Percentiles rank a stretch among this genome's conserved stretches.
These are phyloP conservation scores for Citrus sp. DNA, from an alignment of 345 rosid genomes.

Conservation along the genomic window DNA sequence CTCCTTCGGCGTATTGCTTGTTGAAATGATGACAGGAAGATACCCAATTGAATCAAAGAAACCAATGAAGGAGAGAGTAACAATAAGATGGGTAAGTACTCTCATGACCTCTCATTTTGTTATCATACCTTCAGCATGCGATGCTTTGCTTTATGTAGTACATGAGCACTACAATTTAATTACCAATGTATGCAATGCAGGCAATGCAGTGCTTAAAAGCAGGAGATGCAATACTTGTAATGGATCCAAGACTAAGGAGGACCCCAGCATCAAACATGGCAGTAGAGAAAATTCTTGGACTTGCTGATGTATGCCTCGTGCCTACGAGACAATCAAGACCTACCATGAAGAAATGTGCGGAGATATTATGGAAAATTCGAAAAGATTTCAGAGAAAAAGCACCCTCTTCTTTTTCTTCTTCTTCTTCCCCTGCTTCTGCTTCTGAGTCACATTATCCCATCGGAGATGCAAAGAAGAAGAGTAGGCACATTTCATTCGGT, in stretches of 20 bases:
- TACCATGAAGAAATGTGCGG: constrained; percentile 67
- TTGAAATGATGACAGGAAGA: constrained; percentile 73
- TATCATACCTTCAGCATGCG: background rate
- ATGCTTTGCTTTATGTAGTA: background rate
- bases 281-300: constrained; percentile 53
- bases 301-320: constrained; percentile 64
- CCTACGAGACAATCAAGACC: constrained; percentile 61
- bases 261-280: constrained; percentile 58
- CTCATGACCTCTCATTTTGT: background rate
- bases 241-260: constrained; percentile 75
- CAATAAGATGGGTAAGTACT: constrained; percentile 64
- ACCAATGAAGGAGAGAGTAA: constrained; percentile 45
- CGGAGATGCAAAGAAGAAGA: constrained; percentile 28
- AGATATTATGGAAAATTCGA: constrained; percentile 69
- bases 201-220: constrained; percentile 64
- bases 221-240: constrained; percentile 56
- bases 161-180: background rate
- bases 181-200: constrained; percentile 43
- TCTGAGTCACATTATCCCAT: constrained; percentile 41
- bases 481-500: constrained; percentile 38
- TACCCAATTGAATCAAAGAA: constrained; percentile 62
- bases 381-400: constrained; percentile 49
- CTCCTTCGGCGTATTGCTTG: constrained; percentile 81
- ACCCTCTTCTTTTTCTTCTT: constrained; percentile 20
- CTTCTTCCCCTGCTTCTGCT: constrained; percentile 26